Percentiles rank a stretch among this genome's conserved stretches.
Conservation (phyloP, 257 asterid species). For the Fraxinus anomala region DNA sequence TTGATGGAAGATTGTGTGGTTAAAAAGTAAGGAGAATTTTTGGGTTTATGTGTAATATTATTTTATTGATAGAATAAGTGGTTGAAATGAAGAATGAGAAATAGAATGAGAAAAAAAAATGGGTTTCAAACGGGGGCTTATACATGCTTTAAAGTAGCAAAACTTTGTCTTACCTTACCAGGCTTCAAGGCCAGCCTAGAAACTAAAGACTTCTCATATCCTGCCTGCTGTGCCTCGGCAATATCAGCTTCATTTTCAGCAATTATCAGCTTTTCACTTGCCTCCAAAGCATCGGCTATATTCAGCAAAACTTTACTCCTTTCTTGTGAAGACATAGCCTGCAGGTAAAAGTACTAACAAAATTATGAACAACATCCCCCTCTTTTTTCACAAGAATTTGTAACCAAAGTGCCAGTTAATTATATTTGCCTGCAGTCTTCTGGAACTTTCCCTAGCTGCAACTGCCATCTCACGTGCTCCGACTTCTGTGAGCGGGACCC, state of each 20-base stretch:
- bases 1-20: too few species aligned
- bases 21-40: too few species aligned
- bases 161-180: conserved; percentile 56
- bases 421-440: conserved; percentile 63
- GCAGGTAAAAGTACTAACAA: conserved; percentile 22
- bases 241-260: conserved; percentile 79
- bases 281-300: conserved; percentile 75
- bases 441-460: conserved; percentile 75
- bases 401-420: not conserved
- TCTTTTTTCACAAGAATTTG: not conserved
- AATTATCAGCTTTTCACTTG: conserved; percentile 56
- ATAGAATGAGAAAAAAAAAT: too few species aligned
- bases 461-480: conserved; percentile 73
- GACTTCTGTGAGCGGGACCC: conserved; percentile 53
- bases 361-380: not conserved
- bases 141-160: conserved; percentile 7
- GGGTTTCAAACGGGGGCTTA: too few species aligned
- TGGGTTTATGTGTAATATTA: too few species aligned
- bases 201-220: conserved; percentile 66
- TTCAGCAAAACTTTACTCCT: conserved; percentile 75
- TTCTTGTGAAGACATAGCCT: conserved; percentile 70
- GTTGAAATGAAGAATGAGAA: too few species aligned
- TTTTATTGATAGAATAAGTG: too few species aligned
- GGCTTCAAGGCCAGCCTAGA: conserved; percentile 77
- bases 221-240: conserved; percentile 57